These are phyloP conservation scores for Hyphopichia fennica DNA, from an alignment of 1,139 yeast species.

Conservation along the genomic window DNA sequence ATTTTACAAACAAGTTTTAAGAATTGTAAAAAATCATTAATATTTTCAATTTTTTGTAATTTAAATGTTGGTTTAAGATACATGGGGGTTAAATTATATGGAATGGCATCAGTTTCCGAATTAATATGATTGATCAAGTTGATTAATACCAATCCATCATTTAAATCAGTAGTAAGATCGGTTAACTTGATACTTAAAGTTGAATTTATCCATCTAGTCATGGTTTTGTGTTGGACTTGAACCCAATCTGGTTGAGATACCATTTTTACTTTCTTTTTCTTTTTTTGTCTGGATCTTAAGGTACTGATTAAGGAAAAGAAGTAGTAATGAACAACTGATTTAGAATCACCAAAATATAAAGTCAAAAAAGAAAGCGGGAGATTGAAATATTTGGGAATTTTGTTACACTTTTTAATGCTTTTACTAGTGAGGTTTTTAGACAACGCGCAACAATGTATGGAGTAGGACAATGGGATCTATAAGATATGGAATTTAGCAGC, in stretches of 20 bases:
- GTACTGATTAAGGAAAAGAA: no score
- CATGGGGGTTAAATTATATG: conserved; percentile 35
- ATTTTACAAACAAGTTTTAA: conserved; percentile 51
- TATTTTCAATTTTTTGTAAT: conserved; percentile 64
- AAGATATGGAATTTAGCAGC: no score
- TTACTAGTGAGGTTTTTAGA: no score
- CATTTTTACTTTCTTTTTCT: no score
- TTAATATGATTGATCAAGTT: conserved; percentile 35
- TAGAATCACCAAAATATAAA: no score
- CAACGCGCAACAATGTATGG: no score
- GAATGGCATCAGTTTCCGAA: conserved; percentile 14
- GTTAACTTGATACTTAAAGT: conserved; percentile 16
- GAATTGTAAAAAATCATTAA: conserved; percentile 56
- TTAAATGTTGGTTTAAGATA: conserved; percentile 50
- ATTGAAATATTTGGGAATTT: no score
- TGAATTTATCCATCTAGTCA: conserved; percentile 48
- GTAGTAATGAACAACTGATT: no score
- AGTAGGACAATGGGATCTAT: no score
- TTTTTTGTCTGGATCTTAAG: no score
- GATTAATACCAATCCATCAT: conserved; percentile 41
- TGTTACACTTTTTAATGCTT: no score
- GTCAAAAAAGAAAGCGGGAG: no score
- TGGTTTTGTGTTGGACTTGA: conserved; percentile 43
- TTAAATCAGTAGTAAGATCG: conserved; percentile 32
- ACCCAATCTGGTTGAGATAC: conserved; percentile 32